Conservation (phyloP, 495 filamentous ascomycete genomes). For the Tuber calosporum region DNA sequence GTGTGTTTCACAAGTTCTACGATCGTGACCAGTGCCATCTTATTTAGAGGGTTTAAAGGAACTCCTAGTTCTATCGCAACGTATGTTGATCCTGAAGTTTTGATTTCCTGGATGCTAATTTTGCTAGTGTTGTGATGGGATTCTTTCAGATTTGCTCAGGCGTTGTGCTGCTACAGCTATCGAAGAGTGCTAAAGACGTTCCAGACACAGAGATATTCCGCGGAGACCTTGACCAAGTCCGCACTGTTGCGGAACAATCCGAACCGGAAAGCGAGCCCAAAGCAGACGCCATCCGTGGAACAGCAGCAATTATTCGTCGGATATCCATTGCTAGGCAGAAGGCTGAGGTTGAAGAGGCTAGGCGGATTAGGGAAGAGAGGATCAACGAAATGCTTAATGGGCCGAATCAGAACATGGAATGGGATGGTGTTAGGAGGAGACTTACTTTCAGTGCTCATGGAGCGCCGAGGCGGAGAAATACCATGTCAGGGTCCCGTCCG, state of each 20-base stretch:
- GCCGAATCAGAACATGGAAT: slow-evolving; percentile 77
- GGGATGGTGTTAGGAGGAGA: slow-evolving; percentile 83
- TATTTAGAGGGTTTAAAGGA: slow-evolving; percentile 93
- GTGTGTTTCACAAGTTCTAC: slow-evolving; percentile 95
- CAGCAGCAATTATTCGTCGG: slow-evolving; percentile 80
- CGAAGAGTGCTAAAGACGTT: slow-evolving; percentile 95
- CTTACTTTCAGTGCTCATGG: slow-evolving; percentile 53
- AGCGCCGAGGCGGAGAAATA: slow-evolving; percentile 42
- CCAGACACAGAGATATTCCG: slow-evolving; percentile 88
- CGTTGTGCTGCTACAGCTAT: slow-evolving; percentile 94
- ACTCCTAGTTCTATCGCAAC: slow-evolving; percentile 72
- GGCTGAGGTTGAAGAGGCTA: slow-evolving; percentile 73
- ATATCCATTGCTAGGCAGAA: slow-evolving; percentile 69
- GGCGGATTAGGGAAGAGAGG: slow-evolving; percentile 69
- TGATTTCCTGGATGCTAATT: neutral
- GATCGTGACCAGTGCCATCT: slow-evolving; percentile 82
- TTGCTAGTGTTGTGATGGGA: slow-evolving; percentile 62
- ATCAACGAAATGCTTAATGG: slow-evolving; percentile 58
- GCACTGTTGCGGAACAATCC: slow-evolving; percentile 86
- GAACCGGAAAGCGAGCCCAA: slow-evolving; percentile 93
- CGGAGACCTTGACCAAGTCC: slow-evolving; percentile 89
- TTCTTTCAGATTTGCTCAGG: slow-evolving; percentile 92
- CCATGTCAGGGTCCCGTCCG: slow-evolving; percentile 56
- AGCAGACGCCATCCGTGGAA: slow-evolving; percentile 88
- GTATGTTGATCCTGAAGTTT: neutral